Conservation (phyloP, 139 green algal genomes). For the Choricystis sp. region DNA sequence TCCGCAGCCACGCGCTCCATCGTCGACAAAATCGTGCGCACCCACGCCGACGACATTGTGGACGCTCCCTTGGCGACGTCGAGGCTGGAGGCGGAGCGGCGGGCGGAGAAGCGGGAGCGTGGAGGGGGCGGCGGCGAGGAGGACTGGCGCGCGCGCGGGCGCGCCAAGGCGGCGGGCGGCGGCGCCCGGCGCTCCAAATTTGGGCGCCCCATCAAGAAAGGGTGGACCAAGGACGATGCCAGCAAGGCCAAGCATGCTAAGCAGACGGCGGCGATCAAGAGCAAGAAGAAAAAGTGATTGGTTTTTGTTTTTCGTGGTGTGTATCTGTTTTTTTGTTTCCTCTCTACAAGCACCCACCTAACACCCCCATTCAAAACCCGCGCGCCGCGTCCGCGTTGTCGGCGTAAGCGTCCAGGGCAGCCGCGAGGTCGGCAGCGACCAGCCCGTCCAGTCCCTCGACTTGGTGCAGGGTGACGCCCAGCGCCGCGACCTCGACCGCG, state of each 20-base stretch:
- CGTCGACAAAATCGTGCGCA: slow-evolving; percentile 48
- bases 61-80: slow-evolving; percentile 10
- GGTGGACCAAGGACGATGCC: no score
- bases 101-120: neutral
- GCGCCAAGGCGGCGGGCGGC: neutral
- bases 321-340: neutral
- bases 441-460: neutral
- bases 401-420: neutral
- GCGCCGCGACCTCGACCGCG: no score
- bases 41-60: slow-evolving; percentile 53
- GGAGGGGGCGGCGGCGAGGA: neutral
- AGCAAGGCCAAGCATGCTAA: no score
- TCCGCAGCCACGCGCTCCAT: slow-evolving; percentile 17
- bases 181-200: neutral
- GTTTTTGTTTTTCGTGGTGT: neutral
- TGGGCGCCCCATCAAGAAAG: no score
- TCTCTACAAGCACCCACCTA: neutral
- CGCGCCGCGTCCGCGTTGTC: neutral
- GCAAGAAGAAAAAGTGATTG: neutral
- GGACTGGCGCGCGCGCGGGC: neutral
- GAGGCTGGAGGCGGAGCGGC: neutral
- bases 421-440: neutral
- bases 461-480: neutral
- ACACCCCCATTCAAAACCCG: neutral
- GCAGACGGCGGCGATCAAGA: neutral